Percentiles rank a stretch among this genome's conserved stretches.
These are phyloP conservation scores for Hypoxylon sp. DNA, from an alignment of 2,329 filamentous ascomycete species.

Conservation along the genomic window DNA sequence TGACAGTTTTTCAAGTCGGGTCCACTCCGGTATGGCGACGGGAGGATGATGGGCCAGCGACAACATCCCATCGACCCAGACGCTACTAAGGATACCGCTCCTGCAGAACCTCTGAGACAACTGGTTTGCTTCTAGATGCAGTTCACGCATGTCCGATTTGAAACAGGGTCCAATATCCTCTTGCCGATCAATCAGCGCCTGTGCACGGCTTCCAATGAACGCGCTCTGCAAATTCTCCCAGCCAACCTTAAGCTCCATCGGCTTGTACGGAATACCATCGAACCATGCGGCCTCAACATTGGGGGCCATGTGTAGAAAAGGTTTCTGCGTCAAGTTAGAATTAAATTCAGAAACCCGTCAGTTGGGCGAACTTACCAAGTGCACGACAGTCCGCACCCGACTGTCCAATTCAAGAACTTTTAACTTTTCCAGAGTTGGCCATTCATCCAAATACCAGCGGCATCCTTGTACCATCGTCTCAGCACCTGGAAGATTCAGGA, in stretches of 20 bases:
- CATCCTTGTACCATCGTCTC: too few relatives aligned
- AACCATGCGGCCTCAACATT: constrained; percentile 42
- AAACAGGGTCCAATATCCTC: background rate
- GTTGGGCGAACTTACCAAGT: constrained; percentile 34
- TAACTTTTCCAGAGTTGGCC: constrained; percentile 32
- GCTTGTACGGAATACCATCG: constrained; percentile 15
- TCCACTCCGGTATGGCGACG: constrained; percentile 8
- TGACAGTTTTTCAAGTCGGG: constrained; percentile 34
- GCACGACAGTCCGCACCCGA: background rate
- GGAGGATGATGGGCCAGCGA: too few relatives aligned
- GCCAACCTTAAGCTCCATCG: background rate
- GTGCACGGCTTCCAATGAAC: constrained; percentile 17
- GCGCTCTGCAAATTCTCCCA: constrained; percentile 26
- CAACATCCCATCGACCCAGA: too few relatives aligned
- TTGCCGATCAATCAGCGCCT: background rate
- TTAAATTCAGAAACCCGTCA: background rate
- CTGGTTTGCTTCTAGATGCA: constrained; percentile 31
- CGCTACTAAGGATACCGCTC: too few relatives aligned
- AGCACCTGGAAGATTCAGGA: constrained; percentile 35
- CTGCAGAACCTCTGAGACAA: too few relatives aligned
- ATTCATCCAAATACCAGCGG: constrained; percentile 13
- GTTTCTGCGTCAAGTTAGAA: constrained; percentile 27
- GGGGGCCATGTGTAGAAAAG: constrained; percentile 31
- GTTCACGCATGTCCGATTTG: constrained; percentile 25
- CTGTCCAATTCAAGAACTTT: constrained; percentile 34